Evolutionary conservation across 148 eudicot species (phyloP).

Genomic region (Vaccinium corymbosum): DNA sequence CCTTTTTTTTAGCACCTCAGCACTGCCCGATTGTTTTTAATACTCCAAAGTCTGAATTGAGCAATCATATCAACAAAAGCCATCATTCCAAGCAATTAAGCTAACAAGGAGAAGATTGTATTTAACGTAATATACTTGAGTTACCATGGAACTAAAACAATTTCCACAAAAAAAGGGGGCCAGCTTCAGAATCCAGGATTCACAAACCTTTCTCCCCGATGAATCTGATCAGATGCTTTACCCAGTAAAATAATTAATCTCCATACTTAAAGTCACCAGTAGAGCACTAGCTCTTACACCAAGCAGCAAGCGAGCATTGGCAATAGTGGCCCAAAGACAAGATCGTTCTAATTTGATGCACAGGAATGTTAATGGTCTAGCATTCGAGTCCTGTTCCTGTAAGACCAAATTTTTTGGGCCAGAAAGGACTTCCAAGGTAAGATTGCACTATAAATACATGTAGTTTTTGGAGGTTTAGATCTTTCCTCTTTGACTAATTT

Average conservation of each 20-base stretch:
- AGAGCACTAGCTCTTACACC: not conserved
- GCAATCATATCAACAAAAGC: not conserved
- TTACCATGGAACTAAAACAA: not conserved
- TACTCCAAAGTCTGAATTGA: not conserved
- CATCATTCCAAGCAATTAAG: not conserved
- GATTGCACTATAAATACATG: not conserved
- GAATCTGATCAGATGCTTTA: not conserved
- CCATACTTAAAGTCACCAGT: not conserved
- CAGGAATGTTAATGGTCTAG: not conserved
- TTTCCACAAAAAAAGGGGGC: not conserved
- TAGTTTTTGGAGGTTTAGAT: not conserved
- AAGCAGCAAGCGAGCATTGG: not conserved
- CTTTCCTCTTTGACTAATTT: not conserved
- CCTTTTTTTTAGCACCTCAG: not conserved
- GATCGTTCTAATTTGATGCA: not conserved
- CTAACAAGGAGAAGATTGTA: not conserved
- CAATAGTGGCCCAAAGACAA: not conserved
- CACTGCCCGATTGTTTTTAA: not conserved
- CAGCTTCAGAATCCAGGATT: not conserved
- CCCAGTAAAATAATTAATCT: not conserved
- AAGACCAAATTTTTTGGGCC: not conserved
- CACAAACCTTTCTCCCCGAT: not conserved
- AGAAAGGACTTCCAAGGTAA: not conserved
- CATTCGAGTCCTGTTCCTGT: not conserved
- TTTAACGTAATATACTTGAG: not conserved